Evolutionary conservation across 2,329 filamentous ascomycete species (phyloP), one percentile per base, ranked within the genome.

Genomic region (Westerdykella ornata): DNA sequence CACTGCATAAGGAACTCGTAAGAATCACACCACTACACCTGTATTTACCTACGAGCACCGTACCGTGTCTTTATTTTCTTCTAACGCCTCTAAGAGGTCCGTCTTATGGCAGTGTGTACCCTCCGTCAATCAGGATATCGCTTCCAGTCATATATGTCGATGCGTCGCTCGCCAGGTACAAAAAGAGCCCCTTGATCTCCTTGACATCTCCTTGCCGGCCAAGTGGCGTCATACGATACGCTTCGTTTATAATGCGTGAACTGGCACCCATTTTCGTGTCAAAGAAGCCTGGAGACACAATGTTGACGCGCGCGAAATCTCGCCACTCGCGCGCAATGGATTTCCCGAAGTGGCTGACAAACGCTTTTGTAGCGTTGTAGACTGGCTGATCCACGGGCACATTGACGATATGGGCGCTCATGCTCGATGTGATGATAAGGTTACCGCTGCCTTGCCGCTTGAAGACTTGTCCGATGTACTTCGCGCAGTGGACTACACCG

Each of bases 131-230:
- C 39, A 85, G 67, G 35, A 89, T 71, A 61, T 88, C 83, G 7
- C 76, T 73, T 1, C 85, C 87, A 1, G 86, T 92, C 8, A 82
- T 85, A 65, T 86, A 94, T 41, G 78, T 84, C 13, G 80, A 76
- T 3, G 86, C 86, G 65, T 92, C 85, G n/a, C 81, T 85, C 5
- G 84, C 83, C 41, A 94, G 68, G 62, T 88, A 92, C 38, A 94
- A 66, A 60, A 84, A 94, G 13, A 82, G 78, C 3, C 85, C 87
- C 69, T 90, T 89, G 46, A 94, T 73, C 69, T 94, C 87, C 47
- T 79, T 76, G 0, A 76, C 75, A 49, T 81, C 69, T 11, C 83
- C 86, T 60, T 88, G 82, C 36, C 86, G 74, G 19, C 78, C 84
- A 76, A 90, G 80, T 1, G 84, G 84, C 20, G 82, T 88, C 74